Evolutionary conservation across 2,329 filamentous ascomycete genomes (phyloP).

Genomic region (Claviceps maximensis): DNA sequence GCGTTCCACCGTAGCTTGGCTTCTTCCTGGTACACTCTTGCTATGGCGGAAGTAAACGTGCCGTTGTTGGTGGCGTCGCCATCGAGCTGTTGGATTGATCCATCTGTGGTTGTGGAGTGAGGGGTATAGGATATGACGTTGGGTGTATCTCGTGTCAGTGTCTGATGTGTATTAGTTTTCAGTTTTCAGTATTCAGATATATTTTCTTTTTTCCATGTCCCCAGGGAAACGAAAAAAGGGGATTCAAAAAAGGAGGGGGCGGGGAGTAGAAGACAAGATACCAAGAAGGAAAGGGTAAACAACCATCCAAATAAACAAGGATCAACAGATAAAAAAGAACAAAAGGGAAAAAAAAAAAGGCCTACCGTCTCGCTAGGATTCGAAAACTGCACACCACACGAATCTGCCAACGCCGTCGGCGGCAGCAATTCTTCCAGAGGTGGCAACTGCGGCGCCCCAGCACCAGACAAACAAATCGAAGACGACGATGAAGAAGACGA

Average conservation of each 20-base stretch:
- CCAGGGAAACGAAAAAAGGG: too few relatives aligned
- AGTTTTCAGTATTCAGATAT: too few relatives aligned
- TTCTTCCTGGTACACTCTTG: conserved; percentile 24
- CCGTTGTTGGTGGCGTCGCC: too few relatives aligned
- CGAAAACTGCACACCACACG: conserved; percentile 6
- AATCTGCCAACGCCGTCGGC: conserved; percentile 7
- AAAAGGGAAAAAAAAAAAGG: background rate
- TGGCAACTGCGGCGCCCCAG: background rate
- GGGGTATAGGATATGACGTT: conserved; percentile 16
- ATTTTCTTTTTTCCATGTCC: too few relatives aligned
- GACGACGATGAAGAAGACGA: background rate
- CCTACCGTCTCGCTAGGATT: conserved; percentile 19
- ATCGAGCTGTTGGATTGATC: conserved; percentile 12
- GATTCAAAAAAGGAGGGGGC: too few relatives aligned
- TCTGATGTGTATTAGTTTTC: conserved; percentile 22
- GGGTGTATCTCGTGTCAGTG: conserved; percentile 15
- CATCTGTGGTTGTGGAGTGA: conserved; percentile 10
- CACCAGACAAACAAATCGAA: background rate
- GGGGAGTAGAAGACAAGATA: too few relatives aligned
- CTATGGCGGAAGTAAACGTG: conserved; percentile 23
- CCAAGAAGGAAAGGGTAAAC: too few relatives aligned
- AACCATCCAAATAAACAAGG: too few relatives aligned
- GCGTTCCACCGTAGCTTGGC: conserved; percentile 27
- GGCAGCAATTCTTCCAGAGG: conserved; percentile 1
- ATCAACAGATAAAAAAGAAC: too few relatives aligned